Base-by-base conservation (phyloP, 495 filamentous ascomycete genomes). In the Staphylotrichum longicolle region DNA sequence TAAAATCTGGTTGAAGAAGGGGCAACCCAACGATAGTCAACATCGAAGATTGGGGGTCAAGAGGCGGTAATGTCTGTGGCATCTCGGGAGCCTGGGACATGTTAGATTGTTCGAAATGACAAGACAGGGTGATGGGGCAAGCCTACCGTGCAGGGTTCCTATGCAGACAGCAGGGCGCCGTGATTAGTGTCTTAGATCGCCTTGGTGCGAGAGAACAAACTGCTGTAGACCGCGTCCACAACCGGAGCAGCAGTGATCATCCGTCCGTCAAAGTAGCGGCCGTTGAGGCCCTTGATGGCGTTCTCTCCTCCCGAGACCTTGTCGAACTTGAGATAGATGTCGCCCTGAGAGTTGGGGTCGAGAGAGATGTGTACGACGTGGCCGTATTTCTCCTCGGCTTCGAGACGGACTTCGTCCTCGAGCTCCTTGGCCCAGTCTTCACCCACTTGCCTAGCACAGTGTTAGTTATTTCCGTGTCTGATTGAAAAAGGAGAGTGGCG, bases 271-370 rank as follows among this genome's bases (percentile, higher is more conserved):
- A 98, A 99, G 78, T 91, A 96, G 65, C 95, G 87, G 49, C 95
- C 95, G 73, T 98, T 99, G 57, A 99, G 82, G 63, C 95, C 95
- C 73, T 96, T 94, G 80, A 96, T 92, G 60, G 95, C 94, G 66
- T 97, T 98, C 72, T 96, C 90, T 68, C 93, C 95, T 58, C 93
- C 94, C 67, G 90, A 84, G 59, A 97, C 90, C 63, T 90, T 88
- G 77, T 96, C 91, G 73, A 98, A 99, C 75, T 98, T 98, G 71
- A 98, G 85, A 75, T 96, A 99, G 69, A 99, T 93, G 70, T 98
- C 95, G 77, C 95, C 95, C 72, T 89, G 84, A 56, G 89, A 91
- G 74, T 94, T 96, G 64, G 90, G 84, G 83, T 97, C 93, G 80
- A 97, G 79, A 70, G 91, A 82, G 78, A 97, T 96, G 85, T 99